Percentiles rank a stretch among this genome's conserved stretches.
These are phyloP conservation scores for Auriscalpium vulgare DNA, from an alignment of 768 basidiomycete species.

Conservation along the genomic window DNA sequence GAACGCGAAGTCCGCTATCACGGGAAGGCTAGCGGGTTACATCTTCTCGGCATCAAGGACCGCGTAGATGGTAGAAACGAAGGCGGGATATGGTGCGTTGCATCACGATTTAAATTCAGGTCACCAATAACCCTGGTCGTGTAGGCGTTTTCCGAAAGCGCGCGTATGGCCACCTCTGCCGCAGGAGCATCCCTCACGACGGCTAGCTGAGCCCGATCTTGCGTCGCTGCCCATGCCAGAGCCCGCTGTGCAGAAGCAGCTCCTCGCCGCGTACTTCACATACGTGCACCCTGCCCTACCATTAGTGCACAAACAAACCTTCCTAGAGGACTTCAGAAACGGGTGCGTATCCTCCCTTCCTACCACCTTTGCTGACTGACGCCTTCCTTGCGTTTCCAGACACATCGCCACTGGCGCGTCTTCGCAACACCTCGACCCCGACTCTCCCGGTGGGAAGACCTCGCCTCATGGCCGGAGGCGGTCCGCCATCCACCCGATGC, in stretches of 20 bases:
- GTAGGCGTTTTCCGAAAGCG: conserved; percentile 77
- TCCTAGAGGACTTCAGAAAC: conserved; percentile 48
- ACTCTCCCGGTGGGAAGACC: conserved; percentile 17
- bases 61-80: conserved; percentile 60
- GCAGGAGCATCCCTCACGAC: conserved; percentile 16
- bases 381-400: neutral
- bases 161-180: conserved; percentile 77
- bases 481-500: conserved; percentile 49
- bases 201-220: conserved; percentile 29
- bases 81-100: conserved; percentile 63
- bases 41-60: conserved; percentile 58
- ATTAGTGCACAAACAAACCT: conserved; percentile 62
- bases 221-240: conserved; percentile 45
- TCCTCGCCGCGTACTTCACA: conserved; percentile 72
- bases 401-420: conserved; percentile 20
- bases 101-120: too few species aligned
- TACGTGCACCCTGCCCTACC: conserved; percentile 78
- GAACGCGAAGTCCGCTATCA: conserved; percentile 82
- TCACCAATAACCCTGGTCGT: conserved; percentile 7
- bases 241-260: conserved; percentile 49
- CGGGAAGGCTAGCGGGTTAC: conserved; percentile 75
- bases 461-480: conserved; percentile 34
- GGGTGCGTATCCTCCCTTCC: conserved; percentile 23
- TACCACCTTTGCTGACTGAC: neutral
- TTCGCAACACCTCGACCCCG: conserved; percentile 21